Evolutionary conservation across 2,329 filamentous ascomycete genomes (phyloP), one percentile per base, ranked within the genome.

Genomic region (Aschersonia sp.): DNA sequence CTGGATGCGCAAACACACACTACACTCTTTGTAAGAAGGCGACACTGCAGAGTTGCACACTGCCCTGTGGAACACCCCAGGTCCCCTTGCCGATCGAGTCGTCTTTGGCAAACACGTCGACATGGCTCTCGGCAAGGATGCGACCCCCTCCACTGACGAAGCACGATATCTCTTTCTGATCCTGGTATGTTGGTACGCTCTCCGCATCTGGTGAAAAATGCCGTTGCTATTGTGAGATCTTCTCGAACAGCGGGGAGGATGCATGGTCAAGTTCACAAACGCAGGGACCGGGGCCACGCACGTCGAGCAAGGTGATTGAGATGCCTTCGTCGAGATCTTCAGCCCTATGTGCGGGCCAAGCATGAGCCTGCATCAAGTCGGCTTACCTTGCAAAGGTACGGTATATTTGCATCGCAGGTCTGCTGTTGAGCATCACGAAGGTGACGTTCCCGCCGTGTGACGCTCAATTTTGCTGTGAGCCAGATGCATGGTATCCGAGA

Each of bases 291-390:
- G 43, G 49, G 49, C 42, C 41, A 32, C 47, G 35, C 32, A 43
- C 49, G 46, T 48, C 46, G 33, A 46, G 32, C 46, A 47, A 48
- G 46, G 46, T 44, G 39, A 32, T 46, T 44, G 49, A 46, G 47
- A 50, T 50, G 46, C 47, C 49, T 48, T 50, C 49, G 46, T 39
- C 14, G 39, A 46, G 39, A 14, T 35, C 46, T 31, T 50, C 49
- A 50, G 49, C 49, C 49, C 49, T 50, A 50, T 43, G 45, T 44
- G 47, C 49, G 49, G 49, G 46, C 49, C 49, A 46, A 43, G 43
- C 46, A 43, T 41, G 43, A 50, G 22, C 46, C n/a, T 50, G 49
- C 44, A 40, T 47, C 40, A 33, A 44, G 49, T 45, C 40, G 46
- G 40, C 32, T 31, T 39, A 50, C 45, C 43, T 22, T 22, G 22